Conservation (phyloP, 352 stramenopile genomes). For the Phytophthora europaea region DNA sequence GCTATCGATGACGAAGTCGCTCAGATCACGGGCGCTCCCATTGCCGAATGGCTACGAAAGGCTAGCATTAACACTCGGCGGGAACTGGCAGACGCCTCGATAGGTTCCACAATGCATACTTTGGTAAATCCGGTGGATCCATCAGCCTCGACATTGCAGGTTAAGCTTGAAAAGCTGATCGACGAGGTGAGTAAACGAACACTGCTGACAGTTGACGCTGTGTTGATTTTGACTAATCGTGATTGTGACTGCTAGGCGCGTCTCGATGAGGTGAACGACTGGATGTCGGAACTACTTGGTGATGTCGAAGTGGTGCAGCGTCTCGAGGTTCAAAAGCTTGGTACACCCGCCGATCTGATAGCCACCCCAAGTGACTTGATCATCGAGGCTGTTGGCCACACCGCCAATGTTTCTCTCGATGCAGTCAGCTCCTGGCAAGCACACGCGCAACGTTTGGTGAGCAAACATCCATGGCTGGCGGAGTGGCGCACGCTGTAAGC, state of each 20-base stretch:
- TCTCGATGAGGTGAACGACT: conserved; percentile 84
- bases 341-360: conserved; percentile 81
- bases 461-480: conserved; percentile 66
- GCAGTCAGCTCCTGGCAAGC: conserved; percentile 63
- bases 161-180: conserved; percentile 64
- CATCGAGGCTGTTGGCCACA: conserved; percentile 41
- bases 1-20: conserved; percentile 79
- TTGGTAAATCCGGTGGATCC: conserved; percentile 51
- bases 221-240: conserved; percentile 8
- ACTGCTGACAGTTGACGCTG: background rate
- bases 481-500: conserved; percentile 82
- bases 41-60: conserved; percentile 59
- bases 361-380: conserved; percentile 79
- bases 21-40: conserved; percentile 60
- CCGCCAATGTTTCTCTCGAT: conserved; percentile 39
- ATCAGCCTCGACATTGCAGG: conserved; percentile 49
- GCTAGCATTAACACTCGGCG: conserved; percentile 60
- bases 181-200: conserved; percentile 50
- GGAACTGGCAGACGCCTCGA: conserved; percentile 65
- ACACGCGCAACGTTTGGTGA: conserved; percentile 48
- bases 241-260: conserved; percentile 53
- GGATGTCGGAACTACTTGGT: conserved; percentile 76
- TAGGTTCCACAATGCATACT: conserved; percentile 35
- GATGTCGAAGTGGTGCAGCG: conserved; percentile 53
- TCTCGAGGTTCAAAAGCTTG: conserved; percentile 84